Conservation (phyloP, 2,329 filamentous ascomycete species). For the Lasiodiplodia hormozganensis region DNA sequence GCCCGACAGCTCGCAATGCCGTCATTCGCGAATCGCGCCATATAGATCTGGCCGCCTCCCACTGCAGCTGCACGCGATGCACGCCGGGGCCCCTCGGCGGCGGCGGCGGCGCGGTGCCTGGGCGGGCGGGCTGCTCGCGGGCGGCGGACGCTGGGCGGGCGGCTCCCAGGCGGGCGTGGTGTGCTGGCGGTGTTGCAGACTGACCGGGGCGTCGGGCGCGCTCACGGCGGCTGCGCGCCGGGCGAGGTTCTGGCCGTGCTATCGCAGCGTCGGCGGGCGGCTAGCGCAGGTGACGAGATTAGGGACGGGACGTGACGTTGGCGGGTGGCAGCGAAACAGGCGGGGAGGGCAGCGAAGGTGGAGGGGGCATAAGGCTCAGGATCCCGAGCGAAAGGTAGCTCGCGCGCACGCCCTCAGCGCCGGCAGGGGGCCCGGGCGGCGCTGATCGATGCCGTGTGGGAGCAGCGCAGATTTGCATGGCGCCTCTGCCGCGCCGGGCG, state of each 20-base stretch:
- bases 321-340: slow-evolving; percentile 8
- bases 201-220: slow-evolving; percentile 3
- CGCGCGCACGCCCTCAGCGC: slow-evolving; percentile 14
- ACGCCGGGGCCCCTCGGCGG: slow-evolving; percentile 12
- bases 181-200: slow-evolving; percentile 12
- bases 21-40: slow-evolving; percentile 27
- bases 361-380: slow-evolving; percentile 18
- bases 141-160: neutral
- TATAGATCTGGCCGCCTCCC: slow-evolving; percentile 13
- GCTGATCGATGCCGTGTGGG: slow-evolving; percentile 26
- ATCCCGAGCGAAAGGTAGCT: slow-evolving; percentile 24
- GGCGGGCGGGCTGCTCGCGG: neutral
- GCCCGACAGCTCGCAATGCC: slow-evolving; percentile 22
- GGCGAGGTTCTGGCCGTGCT: slow-evolving; percentile 13
- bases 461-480: slow-evolving; percentile 27
- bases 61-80: slow-evolving; percentile 23
- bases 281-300: slow-evolving; percentile 25
- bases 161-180: neutral
- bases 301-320: slow-evolving; percentile 23
- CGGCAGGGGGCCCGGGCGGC: slow-evolving; percentile 20
- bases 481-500: slow-evolving; percentile 19
- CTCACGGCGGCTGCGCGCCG: slow-evolving; percentile 10
- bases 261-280: slow-evolving; percentile 15
- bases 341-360: slow-evolving; percentile 12
- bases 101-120: slow-evolving; percentile 7